A percentile compares a stretch with the other conserved stretches of the same genome.
phyloP scores from a whole-genome alignment of 768 basidiomycete species.

The Russula ochroleuca region DNA sequence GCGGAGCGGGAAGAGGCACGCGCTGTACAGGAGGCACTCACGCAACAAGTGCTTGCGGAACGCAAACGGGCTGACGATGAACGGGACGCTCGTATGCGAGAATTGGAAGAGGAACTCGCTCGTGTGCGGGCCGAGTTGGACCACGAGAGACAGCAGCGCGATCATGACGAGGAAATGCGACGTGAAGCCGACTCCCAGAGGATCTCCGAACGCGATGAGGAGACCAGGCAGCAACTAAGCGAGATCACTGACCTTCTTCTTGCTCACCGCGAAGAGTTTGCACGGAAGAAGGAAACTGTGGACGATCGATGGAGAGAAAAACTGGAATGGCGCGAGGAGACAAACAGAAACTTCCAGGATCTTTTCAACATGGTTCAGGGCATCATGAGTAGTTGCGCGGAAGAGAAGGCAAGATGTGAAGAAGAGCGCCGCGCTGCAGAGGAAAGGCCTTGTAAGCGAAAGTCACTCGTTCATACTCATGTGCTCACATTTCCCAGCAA shows the following conservation, averaged over 20 bases:
- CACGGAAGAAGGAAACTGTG: constrained; percentile 54
- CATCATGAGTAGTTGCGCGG: constrained; percentile 53
- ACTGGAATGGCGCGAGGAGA: constrained; percentile 50
- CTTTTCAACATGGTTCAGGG: constrained; percentile 58
- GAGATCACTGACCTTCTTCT: constrained; percentile 74
- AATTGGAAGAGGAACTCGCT: constrained; percentile 60
- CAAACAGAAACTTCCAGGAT: constrained; percentile 53
- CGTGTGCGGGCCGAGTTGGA: constrained; percentile 56
- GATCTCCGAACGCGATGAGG: constrained; percentile 55
- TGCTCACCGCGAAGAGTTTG: constrained; percentile 56
- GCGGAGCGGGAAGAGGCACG: constrained; percentile 28
- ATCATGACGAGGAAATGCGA: constrained; percentile 57
- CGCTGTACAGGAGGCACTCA: constrained; percentile 24
- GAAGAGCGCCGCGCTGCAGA: constrained; percentile 52
- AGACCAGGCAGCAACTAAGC: constrained; percentile 52
- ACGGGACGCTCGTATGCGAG: constrained; percentile 50
- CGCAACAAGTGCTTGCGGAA: constrained; percentile 18
- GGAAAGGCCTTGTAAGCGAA: constrained; percentile 49
- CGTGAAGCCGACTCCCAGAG: constrained; percentile 58
- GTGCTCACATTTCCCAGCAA: constrained; percentile 38
- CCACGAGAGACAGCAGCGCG: constrained; percentile 53
- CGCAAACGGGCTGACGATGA: constrained; percentile 40
- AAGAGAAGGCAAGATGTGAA: constrained; percentile 47
- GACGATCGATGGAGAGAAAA: constrained; percentile 66
- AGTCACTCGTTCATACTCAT: constrained; percentile 13